Conservation (phyloP, 495 filamentous ascomycete species). For the Neurospora sublineolata region DNA sequence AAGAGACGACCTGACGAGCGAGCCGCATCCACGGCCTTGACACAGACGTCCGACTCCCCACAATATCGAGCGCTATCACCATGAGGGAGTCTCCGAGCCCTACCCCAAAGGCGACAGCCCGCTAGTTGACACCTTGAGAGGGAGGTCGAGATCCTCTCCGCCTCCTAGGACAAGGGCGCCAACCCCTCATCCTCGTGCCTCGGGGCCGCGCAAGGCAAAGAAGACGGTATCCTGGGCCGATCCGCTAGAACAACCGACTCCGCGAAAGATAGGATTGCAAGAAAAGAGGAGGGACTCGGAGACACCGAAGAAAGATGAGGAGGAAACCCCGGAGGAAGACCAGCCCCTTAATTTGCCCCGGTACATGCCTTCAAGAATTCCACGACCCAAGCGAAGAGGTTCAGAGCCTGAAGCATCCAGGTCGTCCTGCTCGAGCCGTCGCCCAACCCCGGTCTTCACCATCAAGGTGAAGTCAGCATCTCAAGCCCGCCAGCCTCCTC, state of each 20-base stretch:
- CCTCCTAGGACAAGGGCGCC: neutral
- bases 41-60: neutral
- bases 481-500: neutral
- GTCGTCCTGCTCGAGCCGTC: neutral
- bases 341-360: neutral
- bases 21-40: neutral
- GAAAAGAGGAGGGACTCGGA: neutral
- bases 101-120: neutral
- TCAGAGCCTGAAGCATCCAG: fast-evolving
- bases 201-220: fast-evolving
- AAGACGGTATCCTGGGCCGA: neutral
- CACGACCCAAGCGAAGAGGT: neutral
- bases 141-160: neutral
- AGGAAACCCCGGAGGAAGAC: neutral
- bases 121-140: neutral
- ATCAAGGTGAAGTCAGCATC: neutral
- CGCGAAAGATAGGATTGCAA: neutral
- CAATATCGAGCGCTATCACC: neutral
- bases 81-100: fast-evolving
- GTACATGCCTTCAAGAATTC: neutral
- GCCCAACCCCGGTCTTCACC: neutral
- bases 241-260: neutral
- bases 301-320: fast-evolving
- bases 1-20: neutral
- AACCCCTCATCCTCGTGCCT: neutral